Conservation (phyloP, 2,329 filamentous ascomycete genomes). For the Biscogniauxia marginata region DNA sequence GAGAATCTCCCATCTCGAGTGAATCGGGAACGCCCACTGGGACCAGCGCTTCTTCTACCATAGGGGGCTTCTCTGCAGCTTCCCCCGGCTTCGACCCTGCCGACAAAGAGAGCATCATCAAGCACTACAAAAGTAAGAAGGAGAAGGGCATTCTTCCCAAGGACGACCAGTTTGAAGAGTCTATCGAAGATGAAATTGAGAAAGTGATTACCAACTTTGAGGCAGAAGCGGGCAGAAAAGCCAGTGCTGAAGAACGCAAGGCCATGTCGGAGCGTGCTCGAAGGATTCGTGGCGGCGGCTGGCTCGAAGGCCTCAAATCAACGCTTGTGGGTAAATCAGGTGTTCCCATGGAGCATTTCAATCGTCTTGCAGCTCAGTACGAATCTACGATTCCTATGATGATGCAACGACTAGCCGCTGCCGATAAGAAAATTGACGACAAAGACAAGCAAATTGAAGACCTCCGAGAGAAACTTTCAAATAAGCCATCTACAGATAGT, state of each 20-base stretch:
- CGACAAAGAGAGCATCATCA: constrained; percentile 1
- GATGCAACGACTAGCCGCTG: constrained; percentile 3
- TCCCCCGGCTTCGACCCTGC: constrained; percentile 15
- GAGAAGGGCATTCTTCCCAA: not conserved
- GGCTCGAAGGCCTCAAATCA: constrained; percentile 19
- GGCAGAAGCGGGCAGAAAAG: not conserved
- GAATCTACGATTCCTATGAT: constrained; percentile 16
- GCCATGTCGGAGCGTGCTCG: constrained; percentile 11
- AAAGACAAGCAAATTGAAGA: constrained; percentile 2
- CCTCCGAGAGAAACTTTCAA: not conserved
- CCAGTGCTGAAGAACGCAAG: constrained; percentile 12
- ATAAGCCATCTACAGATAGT: not conserved
- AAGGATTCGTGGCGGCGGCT: constrained; percentile 11
- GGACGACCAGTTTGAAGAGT: constrained; percentile 11
- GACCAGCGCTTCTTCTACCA: too few relatives aligned
- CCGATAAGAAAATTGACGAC: not conserved
- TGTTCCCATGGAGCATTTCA: constrained; percentile 24
- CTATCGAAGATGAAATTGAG: constrained; percentile 15
- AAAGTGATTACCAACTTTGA: constrained; percentile 12
- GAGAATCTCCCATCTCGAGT: too few relatives aligned
- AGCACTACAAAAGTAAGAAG: constrained; percentile 1
- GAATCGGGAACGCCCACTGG: too few relatives aligned
- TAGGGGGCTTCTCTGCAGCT: constrained; percentile 8
- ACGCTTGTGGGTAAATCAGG: constrained; percentile 9
- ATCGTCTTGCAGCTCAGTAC: constrained; percentile 23